These are phyloP conservation scores for Hanseniaspora clermontiae DNA, from an alignment of 805 yeast species.

Conservation along the genomic window DNA sequence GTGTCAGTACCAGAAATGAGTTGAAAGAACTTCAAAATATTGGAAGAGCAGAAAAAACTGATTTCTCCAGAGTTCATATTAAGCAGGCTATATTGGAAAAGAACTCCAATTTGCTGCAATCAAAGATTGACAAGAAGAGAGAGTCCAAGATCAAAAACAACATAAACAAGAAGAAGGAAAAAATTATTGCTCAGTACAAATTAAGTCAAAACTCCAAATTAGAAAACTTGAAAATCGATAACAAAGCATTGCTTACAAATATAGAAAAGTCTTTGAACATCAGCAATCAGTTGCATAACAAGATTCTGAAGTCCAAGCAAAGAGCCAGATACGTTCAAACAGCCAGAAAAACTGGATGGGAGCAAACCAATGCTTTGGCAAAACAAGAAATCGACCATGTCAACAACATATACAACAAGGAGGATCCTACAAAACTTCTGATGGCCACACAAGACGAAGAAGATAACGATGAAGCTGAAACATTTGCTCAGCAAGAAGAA, in stretches of 20 bases:
- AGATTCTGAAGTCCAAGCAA: constrained; percentile 50
- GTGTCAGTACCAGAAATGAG: constrained; percentile 20
- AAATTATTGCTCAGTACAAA: constrained; percentile 21
- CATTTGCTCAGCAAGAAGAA: constrained; percentile 13
- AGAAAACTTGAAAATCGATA: constrained; percentile 26
- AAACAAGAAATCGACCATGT: constrained; percentile 22
- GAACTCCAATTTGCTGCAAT: constrained; percentile 48
- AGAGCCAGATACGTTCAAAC: constrained; percentile 51
- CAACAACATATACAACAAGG: constrained; percentile 14
- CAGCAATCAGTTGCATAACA: constrained; percentile 44
- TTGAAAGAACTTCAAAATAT: constrained; percentile 38
- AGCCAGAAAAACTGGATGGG: constrained; percentile 64
- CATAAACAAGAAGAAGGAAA: constrained; percentile 22
- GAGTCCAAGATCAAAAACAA: constrained; percentile 13
- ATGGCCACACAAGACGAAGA: constrained; percentile 15
- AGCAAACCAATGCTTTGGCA: constrained; percentile 43
- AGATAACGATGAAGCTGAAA: constrained; percentile 3
- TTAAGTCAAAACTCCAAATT: constrained; percentile 13
- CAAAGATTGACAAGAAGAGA: constrained; percentile 37
- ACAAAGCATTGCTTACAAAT: constrained; percentile 19
- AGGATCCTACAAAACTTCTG: constrained; percentile 18
- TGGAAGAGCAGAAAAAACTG: constrained; percentile 50
- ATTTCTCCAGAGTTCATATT: constrained; percentile 49
- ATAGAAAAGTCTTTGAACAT: constrained; percentile 39
- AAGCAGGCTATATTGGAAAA: constrained; percentile 45